Conservation (phyloP, 768 basidiomycete genomes). For the Russula lepida region DNA sequence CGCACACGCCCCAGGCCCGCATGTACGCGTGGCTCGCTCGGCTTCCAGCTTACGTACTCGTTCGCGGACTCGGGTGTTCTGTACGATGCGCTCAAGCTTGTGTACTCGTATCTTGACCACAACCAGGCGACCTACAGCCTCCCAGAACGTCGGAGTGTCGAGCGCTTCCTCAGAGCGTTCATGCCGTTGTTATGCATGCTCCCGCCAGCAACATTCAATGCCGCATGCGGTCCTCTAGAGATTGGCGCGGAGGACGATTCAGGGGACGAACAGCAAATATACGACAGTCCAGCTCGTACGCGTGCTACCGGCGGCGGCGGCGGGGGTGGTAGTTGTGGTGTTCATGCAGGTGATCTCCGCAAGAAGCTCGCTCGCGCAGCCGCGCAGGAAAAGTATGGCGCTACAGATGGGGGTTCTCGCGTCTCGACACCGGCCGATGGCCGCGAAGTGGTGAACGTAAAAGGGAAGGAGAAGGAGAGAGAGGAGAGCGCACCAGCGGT, state of each 20-base stretch:
- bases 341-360: conserved; percentile 37
- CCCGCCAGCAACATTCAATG: conserved; percentile 57
- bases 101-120: conserved; percentile 87
- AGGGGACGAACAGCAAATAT: conserved; percentile 22
- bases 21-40: conserved; percentile 41
- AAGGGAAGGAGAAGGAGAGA: conserved; percentile 15
- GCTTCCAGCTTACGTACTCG: conserved; percentile 69
- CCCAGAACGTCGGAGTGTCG: conserved; percentile 73
- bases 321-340: conserved; percentile 23
- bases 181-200: conserved; percentile 75
- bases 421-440: conserved; percentile 17
- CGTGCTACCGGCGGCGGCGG: conserved; percentile 11
- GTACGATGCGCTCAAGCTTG: conserved; percentile 83
- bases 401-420: conserved; percentile 19
- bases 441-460: not conserved
- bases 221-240: conserved; percentile 49
- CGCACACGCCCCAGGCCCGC: conserved; percentile 6
- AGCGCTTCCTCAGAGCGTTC: conserved; percentile 77
- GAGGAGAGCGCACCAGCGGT: not conserved
- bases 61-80: conserved; percentile 74
- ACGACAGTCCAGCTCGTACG: not conserved
- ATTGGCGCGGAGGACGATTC: conserved; percentile 32
- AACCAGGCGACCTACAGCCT: conserved; percentile 66
- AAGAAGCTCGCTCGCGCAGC: conserved; percentile 74
- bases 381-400: conserved; percentile 42